These are phyloP conservation scores for Penicillium sumatraense DNA, from an alignment of 2,329 filamentous ascomycete species.

Conservation along the genomic window DNA sequence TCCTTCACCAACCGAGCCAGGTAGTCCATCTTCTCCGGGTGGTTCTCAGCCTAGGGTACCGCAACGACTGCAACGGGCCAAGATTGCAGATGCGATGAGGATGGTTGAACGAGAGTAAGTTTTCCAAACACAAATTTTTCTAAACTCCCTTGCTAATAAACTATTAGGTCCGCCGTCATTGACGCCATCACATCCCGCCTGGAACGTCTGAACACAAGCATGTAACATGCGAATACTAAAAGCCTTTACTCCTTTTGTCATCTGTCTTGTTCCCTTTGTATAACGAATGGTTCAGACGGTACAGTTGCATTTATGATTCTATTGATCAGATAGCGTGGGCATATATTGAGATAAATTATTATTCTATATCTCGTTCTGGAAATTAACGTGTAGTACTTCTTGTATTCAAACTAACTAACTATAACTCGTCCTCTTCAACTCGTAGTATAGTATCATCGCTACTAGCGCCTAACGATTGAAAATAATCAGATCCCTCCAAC, in stretches of 20 bases:
- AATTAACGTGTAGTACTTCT: neutral
- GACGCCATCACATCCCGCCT: conserved; percentile 48
- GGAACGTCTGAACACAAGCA: conserved; percentile 43
- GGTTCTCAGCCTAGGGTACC: conserved; percentile 41
- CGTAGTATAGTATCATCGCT: too few species aligned
- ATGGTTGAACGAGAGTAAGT: conserved; percentile 56
- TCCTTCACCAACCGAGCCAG: conserved; percentile 31
- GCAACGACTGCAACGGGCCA: conserved; percentile 49
- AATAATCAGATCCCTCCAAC: too few species aligned
- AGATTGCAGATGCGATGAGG: conserved; percentile 53
- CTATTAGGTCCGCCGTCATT: conserved; percentile 46
- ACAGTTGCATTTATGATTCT: neutral
- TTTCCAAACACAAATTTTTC: neutral
- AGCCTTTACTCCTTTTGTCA: neutral
- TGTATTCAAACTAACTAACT: neutral
- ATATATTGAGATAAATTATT: neutral
- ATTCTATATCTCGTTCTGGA: neutral
- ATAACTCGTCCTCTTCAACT: neutral
- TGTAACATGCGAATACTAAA: conserved; percentile 20
- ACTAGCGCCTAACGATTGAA: too few species aligned
- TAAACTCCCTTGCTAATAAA: conserved; percentile 1
- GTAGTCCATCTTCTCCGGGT: conserved; percentile 34
- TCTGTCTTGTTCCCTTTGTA: neutral
- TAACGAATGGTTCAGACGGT: neutral
- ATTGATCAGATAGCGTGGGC: neutral